Evolutionary conservation across 495 filamentous ascomycete genomes (phyloP), one percentile per base, ranked within the genome.

Genomic region (Penicillium diatomitis): DNA sequence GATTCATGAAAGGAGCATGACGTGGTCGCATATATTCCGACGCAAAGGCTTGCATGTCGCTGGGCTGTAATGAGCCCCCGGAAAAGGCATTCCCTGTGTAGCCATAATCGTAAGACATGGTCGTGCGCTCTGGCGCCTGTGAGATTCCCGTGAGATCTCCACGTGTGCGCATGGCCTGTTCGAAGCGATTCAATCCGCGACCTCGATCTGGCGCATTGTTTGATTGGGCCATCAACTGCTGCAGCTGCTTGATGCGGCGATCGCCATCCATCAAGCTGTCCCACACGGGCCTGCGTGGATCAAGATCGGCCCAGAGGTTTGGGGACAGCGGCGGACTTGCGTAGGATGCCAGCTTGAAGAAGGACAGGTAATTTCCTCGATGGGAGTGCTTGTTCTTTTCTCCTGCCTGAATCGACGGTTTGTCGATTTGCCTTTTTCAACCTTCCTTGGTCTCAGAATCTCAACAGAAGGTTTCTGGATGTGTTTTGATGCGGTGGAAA

Each of bases 251-350:
- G 58, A 61, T 62, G 66, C 81, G 75, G 64, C 75, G 78, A 59
- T 81, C 77, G 70, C 84, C 81, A 75, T 87, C 85, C 85, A 89
- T 88, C 52, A 71, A 61, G 51, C 58, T 63, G 61, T 63, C 56
- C 65, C 67, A 60, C 56, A 54, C 55, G 62, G 65, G 67, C 61
- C 64, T 71, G 64, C 66, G 59, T 67, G 59, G 57, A 66, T 71
- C 63, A 56, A 70, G 61, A 58, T 67, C 55, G 56, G 68, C 68
- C 72, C 74, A 77, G 71, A 74, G 69, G 67, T 71, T 71, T 64
- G 77, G 79, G 67, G 79, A 78, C 61, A 79, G 71, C 67, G 77
- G 74, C 58, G 69, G 72, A 51, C 70, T 75, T 54, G 68, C 72
- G 68, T 79, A 77, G 58, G 73, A 67, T 71, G 78, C 79, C 79